Base-by-base conservation (phyloP, 441 rosid genomes). In the Erysimum pusillum region DNA sequence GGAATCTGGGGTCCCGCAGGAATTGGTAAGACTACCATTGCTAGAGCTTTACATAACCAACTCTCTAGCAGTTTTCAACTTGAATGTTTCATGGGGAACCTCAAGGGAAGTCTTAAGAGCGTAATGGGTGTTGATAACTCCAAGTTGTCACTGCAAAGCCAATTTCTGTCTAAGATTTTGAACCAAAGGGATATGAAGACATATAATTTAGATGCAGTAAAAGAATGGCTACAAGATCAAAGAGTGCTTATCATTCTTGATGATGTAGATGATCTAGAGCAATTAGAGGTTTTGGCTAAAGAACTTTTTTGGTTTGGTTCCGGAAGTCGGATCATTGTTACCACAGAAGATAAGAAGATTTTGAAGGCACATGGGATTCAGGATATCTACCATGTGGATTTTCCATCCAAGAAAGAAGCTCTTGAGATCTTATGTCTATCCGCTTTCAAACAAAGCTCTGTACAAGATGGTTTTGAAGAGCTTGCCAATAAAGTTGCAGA, bases 241-340 rank as follows among this genome's bases (percentile, higher is more conserved):
- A 67, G 53, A 75, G 68, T 49, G 6, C 48, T 75, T 3, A 39
- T 75, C 3, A 4, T 67, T 60, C 48, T 75, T 67, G 79, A 75
- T 4, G 57, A 41, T 41, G 74, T 75, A 1, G 74, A 75, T 6
- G 69, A 75, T 34, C 28, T 60, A 4, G 9, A 51, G 9, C 38
- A 67, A 14, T 1, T 75, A 59, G 38, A 58, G 0, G 4, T 3
- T 0, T 67, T 75, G 61, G 63, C 69, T 9, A 7, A 67, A 18
- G 48, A 75, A 4, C 20, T 6, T 6, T 38, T 34, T 13, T 67
- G 79, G 79, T 75, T 75, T 7, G 79, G 63, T 60, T 9, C 4
- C 0, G 60, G 83, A 12, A 84, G 87, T 63, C 58, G 81, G 28
- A 56, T 84, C 31, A 56, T 84, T 3, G 11, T 84, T 52, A 80